Evolutionary conservation across 495 filamentous ascomycete genomes (phyloP), one percentile per base, ranked within the genome.

Genomic region (Stereocaulon alpinum): DNA sequence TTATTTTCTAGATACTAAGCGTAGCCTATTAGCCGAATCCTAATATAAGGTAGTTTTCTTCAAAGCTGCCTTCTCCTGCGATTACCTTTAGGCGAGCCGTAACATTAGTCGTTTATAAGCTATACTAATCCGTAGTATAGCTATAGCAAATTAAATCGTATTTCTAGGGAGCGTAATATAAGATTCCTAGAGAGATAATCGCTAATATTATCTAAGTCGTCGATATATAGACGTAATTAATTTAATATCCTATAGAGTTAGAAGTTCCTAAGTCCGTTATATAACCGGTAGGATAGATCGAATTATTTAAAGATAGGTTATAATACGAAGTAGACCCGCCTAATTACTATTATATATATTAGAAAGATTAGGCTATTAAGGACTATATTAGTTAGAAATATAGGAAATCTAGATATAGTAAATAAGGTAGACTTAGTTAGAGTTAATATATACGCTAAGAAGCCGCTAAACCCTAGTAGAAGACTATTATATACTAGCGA

Each of bases 71-170:
- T n/a, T n/a, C n/a, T n/a, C n/a, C n/a, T n/a, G n/a, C n/a, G n/a
- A n/a, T n/a, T n/a, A n/a, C n/a, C n/a, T n/a, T n/a, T n/a, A n/a
- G n/a, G n/a, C n/a, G n/a, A n/a, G n/a, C n/a, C n/a, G n/a, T n/a
- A n/a, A n/a, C n/a, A 52, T 52, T 52, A 15, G 15, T 52, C 30
- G 30, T 52, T 6, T 52, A 52, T 29, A 52, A 52, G 30, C 27
- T 24, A 52, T 52, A 52, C 30, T 22, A 22, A 22, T 22, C 3
- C 30, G 43, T 11, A 6, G 43, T 47, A 47, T 47, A 47, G 43
- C 43, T 11, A 4, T 18, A 47, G n/a, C 12, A 34, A 34, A 34
- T 9, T 9, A 34, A 34, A 9, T 34, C 30, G 30, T 9, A 34
- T 34, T 34, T 34, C 30, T 17, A 17, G 17, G 42, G 17, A 6